Evolutionary conservation across 179 eudicot genomes (phyloP), one percentile per base, ranked within the genome.

Genomic region (Vitellaria paradoxa): DNA sequence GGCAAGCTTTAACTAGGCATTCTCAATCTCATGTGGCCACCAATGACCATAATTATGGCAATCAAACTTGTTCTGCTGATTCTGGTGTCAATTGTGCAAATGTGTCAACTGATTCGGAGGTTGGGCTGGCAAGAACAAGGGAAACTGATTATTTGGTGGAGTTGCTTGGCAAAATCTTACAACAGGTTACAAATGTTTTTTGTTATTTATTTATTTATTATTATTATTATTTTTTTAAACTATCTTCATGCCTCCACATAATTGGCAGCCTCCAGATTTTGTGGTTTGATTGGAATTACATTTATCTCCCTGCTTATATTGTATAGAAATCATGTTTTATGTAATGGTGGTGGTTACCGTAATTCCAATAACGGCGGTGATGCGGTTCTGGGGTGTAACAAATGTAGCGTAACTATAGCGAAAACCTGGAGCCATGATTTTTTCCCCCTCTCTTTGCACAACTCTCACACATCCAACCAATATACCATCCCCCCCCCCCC

Each of bases 151-250:
- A 81, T 73, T 82, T 93, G 87, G 83, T 87, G 82, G 94, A 93
- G 80, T 61, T 81, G 55, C 84, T 96, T 80, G 99, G 99, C 68
- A 89, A 85, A 81, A 85, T 92, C 75, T 88, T 93, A 70, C 91
- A 82, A 83, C 87, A 88, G 92, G 97, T 90, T 70, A 55, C 65
- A 52, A 46, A 61, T 50, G 23, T 73, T 13, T 59, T 49, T 24
- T 15, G 0, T 24, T 49, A 67, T 23, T 53, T 26, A 13, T 23
- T 26, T 47, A 15, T 76, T 76, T 70, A 56, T 40, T 79, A 50
- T 45, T 2, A n/a, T n/a, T n/a, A n/a, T n/a, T n/a, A n/a, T n/a
- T n/a, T n/a, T n/a, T n/a, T n/a, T n/a, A n/a, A n/a, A n/a, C n/a
- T n/a, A n/a, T n/a, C n/a, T n/a, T n/a, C n/a, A n/a, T n/a, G n/a